Percentiles rank a stretch among this genome's conserved stretches.
phyloP scores from a whole-genome alignment of 768 basidiomycete species.

The Lactarius trivialis region DNA sequence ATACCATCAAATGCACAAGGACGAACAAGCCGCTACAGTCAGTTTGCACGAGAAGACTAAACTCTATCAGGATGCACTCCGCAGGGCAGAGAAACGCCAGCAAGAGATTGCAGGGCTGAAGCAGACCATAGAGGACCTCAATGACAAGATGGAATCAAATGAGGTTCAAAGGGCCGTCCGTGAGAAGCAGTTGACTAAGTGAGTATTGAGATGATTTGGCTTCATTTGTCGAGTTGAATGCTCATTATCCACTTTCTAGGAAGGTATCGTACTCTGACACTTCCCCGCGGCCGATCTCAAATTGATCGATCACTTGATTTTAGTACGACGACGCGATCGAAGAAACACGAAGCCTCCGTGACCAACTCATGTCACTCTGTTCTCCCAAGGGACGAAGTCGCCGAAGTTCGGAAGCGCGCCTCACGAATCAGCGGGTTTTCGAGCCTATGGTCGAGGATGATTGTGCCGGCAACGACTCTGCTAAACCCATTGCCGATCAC shows the following conservation, averaged over 20 bases:
- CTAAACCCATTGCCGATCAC: conserved; percentile 13
- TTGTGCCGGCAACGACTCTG: not conserved
- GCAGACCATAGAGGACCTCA: conserved; percentile 14
- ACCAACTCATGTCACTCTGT: conserved; percentile 14
- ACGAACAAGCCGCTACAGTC: conserved; percentile 20
- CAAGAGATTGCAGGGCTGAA: conserved; percentile 8
- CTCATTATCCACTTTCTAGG: conserved; percentile 11
- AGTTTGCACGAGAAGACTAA: conserved; percentile 17
- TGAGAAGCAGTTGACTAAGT: conserved; percentile 16
- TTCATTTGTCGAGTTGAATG: not conserved
- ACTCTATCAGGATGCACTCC: conserved; percentile 19
- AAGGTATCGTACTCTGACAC: conserved; percentile 12
- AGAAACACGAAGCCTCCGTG: conserved; percentile 18
- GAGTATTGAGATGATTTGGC: not conserved
- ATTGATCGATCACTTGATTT: conserved; percentile 5
- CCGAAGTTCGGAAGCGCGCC: conserved; percentile 12
- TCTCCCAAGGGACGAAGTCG: conserved; percentile 14
- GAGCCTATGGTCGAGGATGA: conserved; percentile 22
- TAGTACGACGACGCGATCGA: conserved; percentile 22
- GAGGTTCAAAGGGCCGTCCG: conserved; percentile 16
- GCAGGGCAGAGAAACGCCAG: conserved; percentile 11
- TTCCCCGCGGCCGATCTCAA: not conserved
- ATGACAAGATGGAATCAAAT: conserved; percentile 14
- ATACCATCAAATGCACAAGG: conserved; percentile 24
- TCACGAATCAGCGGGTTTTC: conserved; percentile 7